A percentile compares a stretch with the other conserved stretches of the same genome.
Evolutionary conservation across 805 yeast species (phyloP).

Genomic region (Candida rishiriensis): DNA sequence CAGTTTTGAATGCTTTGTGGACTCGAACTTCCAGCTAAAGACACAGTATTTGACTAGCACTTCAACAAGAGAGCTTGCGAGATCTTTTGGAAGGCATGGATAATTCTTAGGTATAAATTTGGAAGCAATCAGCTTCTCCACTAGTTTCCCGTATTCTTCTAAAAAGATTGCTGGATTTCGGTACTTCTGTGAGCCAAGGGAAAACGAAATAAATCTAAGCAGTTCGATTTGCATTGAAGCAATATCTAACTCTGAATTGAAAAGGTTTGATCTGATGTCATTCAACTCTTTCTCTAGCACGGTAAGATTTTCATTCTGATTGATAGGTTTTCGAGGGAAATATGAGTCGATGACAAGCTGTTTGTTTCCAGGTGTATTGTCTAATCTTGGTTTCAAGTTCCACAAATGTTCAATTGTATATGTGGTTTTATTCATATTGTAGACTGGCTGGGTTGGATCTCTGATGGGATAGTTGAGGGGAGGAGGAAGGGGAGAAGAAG

Average conservation of each 20-base stretch:
- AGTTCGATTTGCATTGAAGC: conserved; percentile 27
- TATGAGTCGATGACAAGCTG: conserved; percentile 18
- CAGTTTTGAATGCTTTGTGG: conserved; percentile 15
- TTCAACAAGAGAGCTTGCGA: conserved; percentile 34
- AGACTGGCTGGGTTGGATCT: no score
- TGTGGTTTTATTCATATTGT: neutral
- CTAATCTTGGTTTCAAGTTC: conserved; percentile 15
- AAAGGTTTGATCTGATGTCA: conserved; percentile 16
- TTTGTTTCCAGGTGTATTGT: conserved; percentile 13
- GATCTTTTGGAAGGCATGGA: conserved; percentile 19
- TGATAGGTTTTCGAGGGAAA: conserved; percentile 13
- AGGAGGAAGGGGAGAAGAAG: no score
- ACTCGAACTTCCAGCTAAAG: conserved; percentile 38
- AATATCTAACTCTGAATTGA: conserved; percentile 15
- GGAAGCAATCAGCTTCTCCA: conserved; percentile 38
- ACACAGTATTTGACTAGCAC: conserved; percentile 41
- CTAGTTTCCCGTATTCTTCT: conserved; percentile 32
- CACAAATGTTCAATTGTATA: conserved; percentile 16
- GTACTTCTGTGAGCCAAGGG: conserved; percentile 26
- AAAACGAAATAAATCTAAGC: conserved; percentile 30
- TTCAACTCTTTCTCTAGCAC: conserved; percentile 19
- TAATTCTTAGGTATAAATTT: conserved; percentile 32
- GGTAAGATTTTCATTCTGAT: conserved; percentile 2
- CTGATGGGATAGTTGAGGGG: no score
- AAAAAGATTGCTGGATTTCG: conserved; percentile 36